Evolutionary conservation across 306 rosid genomes (phyloP), one percentile per base, ranked within the genome.

Genomic region (Dalbergia cultrata): DNA sequence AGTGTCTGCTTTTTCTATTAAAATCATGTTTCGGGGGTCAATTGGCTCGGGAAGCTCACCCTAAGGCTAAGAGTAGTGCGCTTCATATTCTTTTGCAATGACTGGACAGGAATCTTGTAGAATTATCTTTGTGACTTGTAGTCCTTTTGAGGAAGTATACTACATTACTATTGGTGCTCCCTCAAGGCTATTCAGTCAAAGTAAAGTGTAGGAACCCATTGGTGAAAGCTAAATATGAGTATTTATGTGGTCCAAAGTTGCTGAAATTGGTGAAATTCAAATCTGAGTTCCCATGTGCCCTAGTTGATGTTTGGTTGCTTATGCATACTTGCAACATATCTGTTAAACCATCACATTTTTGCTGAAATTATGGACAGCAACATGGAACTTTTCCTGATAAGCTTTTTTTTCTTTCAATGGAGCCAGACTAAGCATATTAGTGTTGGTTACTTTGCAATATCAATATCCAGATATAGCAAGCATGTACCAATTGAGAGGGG

Each of bases 301-400:
- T 39, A 44, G 53, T 34, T 50, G 16, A 75, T 61, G 13, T 72
- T 18, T 53, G 58, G 18, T 49, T 66, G 81, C 22, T 54, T 54
- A 44, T 22, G 16, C 9, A 16, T 52, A 56, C 26, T 53, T 77
- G 44, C 44, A 53, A 26, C 47, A 14, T 67, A 39, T 65, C 5
- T 56, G 37, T 13, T 44, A 45, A 69, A 43, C 17, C 13, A 57
- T 78, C 59, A 44, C 43, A 22, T 44, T 17, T 56, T 70, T 69
- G 35, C n/a, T 31, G 17, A n/a, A 57, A 35, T 79, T 12, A 45
- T 44, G 33, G 19, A 60, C 41, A 45, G 2, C 22, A 59, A 7
- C 8, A 21, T 57, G 76, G 11, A 54, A 8, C 64, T 18, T 77
- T 67, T 33, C 43, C 39, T 21, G 1, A 39, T 43, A 66, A 71